Conservation (phyloP, 208 protist genomes). For the Leishmania gerbilli region DNA sequence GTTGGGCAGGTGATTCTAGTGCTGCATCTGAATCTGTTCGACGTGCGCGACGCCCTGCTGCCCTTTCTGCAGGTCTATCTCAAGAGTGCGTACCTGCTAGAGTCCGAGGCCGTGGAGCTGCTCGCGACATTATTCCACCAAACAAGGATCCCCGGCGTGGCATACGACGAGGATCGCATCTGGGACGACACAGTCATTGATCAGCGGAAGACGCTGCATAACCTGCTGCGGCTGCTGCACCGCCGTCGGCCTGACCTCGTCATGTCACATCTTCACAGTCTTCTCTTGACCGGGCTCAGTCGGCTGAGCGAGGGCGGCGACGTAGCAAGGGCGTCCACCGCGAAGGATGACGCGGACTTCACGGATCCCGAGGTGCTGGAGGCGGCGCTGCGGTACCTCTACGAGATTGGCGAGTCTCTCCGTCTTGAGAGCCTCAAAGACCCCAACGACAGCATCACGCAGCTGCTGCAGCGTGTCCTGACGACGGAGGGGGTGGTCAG, state of each 20-base stretch:
- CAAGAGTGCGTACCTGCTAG: constrained; percentile 54
- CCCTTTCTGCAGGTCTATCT: constrained; percentile 61
- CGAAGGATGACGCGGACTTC: constrained; percentile 28
- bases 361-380: constrained; percentile 52
- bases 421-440: constrained; percentile 54
- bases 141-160: constrained; percentile 47
- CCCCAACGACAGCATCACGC: constrained; percentile 36
- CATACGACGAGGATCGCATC: constrained; percentile 37
- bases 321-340: not conserved
- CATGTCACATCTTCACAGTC: constrained; percentile 42
- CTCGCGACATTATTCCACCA: constrained; percentile 53
- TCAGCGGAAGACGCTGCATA: constrained; percentile 66
- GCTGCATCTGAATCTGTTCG: constrained; percentile 36
- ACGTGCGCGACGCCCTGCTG: constrained; percentile 47
- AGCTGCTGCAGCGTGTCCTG: constrained; percentile 57
- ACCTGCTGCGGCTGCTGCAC: constrained; percentile 64
- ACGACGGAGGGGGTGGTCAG: constrained; percentile 39
- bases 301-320: constrained; percentile 18
- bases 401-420: constrained; percentile 73
- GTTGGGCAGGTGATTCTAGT: constrained; percentile 42
- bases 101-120: constrained; percentile 53
- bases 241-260: constrained; percentile 54
- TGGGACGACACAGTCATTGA: constrained; percentile 69
- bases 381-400: constrained; percentile 73
- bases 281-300: constrained; percentile 20